Evolutionary conservation across 2,329 filamentous ascomycete species (phyloP).

Genomic region (Zarea fungicola): DNA sequence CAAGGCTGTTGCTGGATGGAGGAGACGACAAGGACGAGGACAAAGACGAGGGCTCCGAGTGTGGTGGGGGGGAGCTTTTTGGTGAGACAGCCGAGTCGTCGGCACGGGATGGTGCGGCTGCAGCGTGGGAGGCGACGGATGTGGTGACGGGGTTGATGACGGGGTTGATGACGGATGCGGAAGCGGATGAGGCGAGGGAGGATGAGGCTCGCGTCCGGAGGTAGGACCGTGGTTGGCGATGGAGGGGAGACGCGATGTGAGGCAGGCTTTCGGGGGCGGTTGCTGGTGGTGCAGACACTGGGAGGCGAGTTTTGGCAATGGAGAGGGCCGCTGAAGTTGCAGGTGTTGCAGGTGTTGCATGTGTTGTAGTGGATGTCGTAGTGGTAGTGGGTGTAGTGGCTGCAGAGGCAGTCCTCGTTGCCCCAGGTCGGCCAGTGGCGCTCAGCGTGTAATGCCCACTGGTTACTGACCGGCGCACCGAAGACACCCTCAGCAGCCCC

Average conservation of each 20-base stretch:
- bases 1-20: constrained; percentile 2
- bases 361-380: neutral
- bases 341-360: neutral
- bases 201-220: constrained; percentile 8
- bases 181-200: constrained; percentile 11
- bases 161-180: neutral
- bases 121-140: neutral
- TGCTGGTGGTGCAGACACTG: constrained; percentile 2
- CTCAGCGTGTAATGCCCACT: neutral
- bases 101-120: constrained; percentile 4
- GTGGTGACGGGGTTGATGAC: neutral
- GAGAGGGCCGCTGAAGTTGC: neutral
- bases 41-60: too few species aligned
- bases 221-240: constrained; percentile 14
- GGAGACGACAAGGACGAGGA: too few species aligned
- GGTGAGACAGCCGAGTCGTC: constrained; percentile 4
- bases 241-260: neutral
- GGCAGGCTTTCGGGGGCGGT: constrained; percentile 2
- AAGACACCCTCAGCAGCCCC: neutral
- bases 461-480: neutral
- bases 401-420: neutral
- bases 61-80: constrained; percentile 1
- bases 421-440: neutral
- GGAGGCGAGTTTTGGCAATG: constrained; percentile 11
- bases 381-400: neutral